A percentile compares a stretch with the other conserved stretches of the same genome.
Conservation (phyloP, 2,329 filamentous ascomycete species). For the Scedosporium minutisporum region DNA sequence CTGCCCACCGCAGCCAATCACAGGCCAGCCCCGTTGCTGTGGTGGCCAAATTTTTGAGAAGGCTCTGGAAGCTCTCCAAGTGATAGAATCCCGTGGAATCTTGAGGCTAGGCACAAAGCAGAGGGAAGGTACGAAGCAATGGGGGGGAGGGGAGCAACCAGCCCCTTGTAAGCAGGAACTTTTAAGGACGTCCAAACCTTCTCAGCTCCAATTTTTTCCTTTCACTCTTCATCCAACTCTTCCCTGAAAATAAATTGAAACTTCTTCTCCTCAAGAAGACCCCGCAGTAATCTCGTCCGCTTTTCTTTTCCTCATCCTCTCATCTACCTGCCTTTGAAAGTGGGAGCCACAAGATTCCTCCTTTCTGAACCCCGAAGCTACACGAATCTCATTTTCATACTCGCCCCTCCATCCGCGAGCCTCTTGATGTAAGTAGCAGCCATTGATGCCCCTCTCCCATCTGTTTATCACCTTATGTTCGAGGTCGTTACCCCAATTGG, state of each 20-base stretch:
- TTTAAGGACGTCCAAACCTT: slow-evolving; percentile 6
- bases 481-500: background rate
- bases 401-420: background rate
- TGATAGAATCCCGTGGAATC: slow-evolving; percentile 15
- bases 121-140: background rate
- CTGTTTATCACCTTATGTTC: background rate
- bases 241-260: background rate
- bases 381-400: slow-evolving; percentile 4
- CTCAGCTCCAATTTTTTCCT: slow-evolving; percentile 4
- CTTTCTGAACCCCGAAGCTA: background rate
- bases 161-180: background rate
- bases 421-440: slow-evolving; percentile 11
- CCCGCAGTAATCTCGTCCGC: background rate
- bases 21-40: background rate
- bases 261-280: background rate
- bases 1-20: slow-evolving; percentile 7
- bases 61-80: slow-evolving; percentile 8
- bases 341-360: background rate
- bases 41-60: slow-evolving; percentile 9
- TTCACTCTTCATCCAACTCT: slow-evolving; percentile 7
- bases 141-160: background rate
- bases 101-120: slow-evolving; percentile 1
- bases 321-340: background rate
- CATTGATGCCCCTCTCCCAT: background rate
- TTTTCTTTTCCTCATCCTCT: background rate